Conservation (phyloP, 345 rosid genomes). For the Gossypium turneri region DNA sequence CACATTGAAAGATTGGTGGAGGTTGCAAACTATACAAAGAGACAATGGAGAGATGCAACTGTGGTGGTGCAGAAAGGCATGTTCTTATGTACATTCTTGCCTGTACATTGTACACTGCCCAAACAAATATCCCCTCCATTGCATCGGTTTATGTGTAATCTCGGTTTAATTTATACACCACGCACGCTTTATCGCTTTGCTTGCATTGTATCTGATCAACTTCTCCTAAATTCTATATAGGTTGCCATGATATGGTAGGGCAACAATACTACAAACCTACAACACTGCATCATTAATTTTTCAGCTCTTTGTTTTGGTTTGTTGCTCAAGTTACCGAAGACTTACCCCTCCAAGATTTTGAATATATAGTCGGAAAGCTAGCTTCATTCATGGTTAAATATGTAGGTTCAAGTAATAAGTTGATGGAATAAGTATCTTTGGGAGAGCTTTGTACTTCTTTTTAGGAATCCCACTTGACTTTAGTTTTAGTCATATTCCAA, state of each 20-base stretch:
- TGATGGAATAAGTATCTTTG: too few relatives aligned
- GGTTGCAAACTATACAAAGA: not conserved
- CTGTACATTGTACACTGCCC: slow-evolving; percentile 15
- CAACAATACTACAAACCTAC: not conserved
- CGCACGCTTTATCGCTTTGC: not conserved
- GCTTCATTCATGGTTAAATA: too few relatives aligned
- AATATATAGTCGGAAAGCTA: not conserved
- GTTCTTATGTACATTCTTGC: not conserved
- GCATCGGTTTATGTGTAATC: slow-evolving; percentile 1
- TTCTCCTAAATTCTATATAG: not conserved
- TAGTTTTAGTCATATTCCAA: too few relatives aligned
- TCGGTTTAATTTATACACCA: not conserved
- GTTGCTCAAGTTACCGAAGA: not conserved
- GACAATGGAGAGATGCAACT: not conserved
- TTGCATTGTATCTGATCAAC: not conserved
- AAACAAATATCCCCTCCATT: not conserved
- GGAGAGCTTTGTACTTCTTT: too few relatives aligned
- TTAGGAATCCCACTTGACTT: too few relatives aligned
- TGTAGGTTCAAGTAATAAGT: too few relatives aligned
- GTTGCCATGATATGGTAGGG: not conserved
- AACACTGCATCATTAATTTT: not conserved
- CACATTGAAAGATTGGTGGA: not conserved
- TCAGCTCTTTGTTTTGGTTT: not conserved
- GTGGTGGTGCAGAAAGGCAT: slow-evolving; percentile 4
- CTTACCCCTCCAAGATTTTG: not conserved